phyloP scores from a whole-genome alignment of 2,329 filamentous ascomycete genomes.

The Dothistroma septosporum region DNA sequence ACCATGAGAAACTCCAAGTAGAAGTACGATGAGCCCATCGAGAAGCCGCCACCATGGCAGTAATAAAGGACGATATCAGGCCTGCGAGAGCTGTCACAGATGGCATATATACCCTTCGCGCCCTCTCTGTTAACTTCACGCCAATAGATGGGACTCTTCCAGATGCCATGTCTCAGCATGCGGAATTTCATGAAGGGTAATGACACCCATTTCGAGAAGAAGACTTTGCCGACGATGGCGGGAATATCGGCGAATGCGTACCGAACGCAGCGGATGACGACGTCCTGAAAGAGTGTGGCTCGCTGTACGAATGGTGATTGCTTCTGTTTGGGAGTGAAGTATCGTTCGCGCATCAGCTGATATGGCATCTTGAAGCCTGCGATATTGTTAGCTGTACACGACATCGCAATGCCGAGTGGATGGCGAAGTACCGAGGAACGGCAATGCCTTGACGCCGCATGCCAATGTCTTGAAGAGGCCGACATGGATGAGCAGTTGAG shows the following conservation, averaged over 20 bases:
- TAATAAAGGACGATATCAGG: constrained; percentile 81
- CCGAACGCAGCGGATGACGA: constrained; percentile 71
- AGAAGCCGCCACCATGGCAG: constrained; percentile 76
- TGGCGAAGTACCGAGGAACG: constrained; percentile 60
- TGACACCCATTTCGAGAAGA: constrained; percentile 70
- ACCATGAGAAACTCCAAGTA: constrained; percentile 78
- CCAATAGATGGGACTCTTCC: constrained; percentile 61
- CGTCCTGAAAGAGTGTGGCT: constrained; percentile 70
- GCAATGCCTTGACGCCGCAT: constrained; percentile 60
- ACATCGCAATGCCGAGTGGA: too few relatives aligned
- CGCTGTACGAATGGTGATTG: constrained; percentile 62
- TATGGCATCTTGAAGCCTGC: constrained; percentile 58
- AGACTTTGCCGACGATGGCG: constrained; percentile 64
- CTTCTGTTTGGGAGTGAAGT: constrained; percentile 44
- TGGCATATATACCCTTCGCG: constrained; percentile 64
- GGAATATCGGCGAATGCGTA: constrained; percentile 73
- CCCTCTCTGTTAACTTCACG: constrained; percentile 50
- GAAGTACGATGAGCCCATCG: constrained; percentile 77
- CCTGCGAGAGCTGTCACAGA: constrained; percentile 53
- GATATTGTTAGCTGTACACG: not conserved
- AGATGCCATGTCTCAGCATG: constrained; percentile 67
- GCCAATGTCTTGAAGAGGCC: constrained; percentile 57
- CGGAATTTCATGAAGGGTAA: constrained; percentile 72
- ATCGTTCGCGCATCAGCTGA: constrained; percentile 56
- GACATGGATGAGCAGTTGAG: constrained; percentile 66